A percentile compares a stretch with the other conserved stretches of the same genome.
Evolutionary conservation across 768 basidiomycete species (phyloP).

Genomic region (Thelephora aurantiotincta): DNA sequence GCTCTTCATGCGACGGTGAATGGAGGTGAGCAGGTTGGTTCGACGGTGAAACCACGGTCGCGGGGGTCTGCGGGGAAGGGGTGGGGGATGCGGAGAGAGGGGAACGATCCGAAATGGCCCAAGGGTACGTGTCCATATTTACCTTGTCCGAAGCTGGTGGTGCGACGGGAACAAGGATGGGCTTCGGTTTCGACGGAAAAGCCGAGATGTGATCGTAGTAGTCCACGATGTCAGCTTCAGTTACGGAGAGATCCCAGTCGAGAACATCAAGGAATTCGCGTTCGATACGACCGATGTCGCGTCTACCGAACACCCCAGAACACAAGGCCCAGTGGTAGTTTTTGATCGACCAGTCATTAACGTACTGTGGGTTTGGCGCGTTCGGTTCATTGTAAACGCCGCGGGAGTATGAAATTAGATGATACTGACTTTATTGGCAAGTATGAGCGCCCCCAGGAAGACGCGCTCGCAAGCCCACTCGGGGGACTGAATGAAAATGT

Average conservation of each 20-base stretch:
- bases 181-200: slow-evolving; percentile 13
- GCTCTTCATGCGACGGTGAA: too few relatives aligned
- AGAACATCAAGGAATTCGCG: slow-evolving; percentile 72
- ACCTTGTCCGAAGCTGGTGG: not conserved
- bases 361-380: slow-evolving; percentile 31
- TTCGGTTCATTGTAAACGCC: not conserved
- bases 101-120: not conserved
- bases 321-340: slow-evolving; percentile 87
- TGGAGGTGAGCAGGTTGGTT: not conserved
- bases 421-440: slow-evolving; percentile 21
- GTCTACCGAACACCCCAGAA: slow-evolving; percentile 70
- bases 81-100: not conserved
- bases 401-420: not conserved
- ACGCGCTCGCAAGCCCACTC: slow-evolving; percentile 25
- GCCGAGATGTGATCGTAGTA: slow-evolving; percentile 24
- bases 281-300: slow-evolving; percentile 70
- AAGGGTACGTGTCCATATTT: too few relatives aligned
- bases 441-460: slow-evolving; percentile 27
- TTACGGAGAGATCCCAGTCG: slow-evolving; percentile 56
- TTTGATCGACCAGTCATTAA: slow-evolving; percentile 83
- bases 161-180: not conserved
- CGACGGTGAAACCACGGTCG: not conserved
- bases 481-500: slow-evolving; percentile 7
- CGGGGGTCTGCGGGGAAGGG: not conserved
- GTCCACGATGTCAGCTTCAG: slow-evolving; percentile 47